phyloP scores from a whole-genome alignment of 2,329 filamentous ascomycete species.

The Magnaporthiopsis rhizophila region DNA sequence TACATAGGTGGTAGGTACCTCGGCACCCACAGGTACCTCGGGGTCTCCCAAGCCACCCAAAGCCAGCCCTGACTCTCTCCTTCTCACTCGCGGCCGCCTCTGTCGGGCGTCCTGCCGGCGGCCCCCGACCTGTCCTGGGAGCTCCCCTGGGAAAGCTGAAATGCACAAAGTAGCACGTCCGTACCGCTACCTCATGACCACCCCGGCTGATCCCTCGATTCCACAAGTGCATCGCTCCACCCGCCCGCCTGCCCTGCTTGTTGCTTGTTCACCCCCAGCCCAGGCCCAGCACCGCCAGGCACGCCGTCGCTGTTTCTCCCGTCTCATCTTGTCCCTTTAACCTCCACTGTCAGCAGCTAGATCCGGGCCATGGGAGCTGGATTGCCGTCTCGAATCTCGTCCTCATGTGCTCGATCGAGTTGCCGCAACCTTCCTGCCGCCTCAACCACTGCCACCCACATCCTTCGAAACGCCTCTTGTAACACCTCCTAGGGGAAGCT shows the following conservation, averaged over 20 bases:
- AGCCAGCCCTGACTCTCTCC: conserved; percentile 8
- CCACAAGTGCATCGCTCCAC: conserved; percentile 1
- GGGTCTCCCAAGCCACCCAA: conserved; percentile 8
- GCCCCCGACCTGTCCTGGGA: not conserved
- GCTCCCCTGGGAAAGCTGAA: not conserved
- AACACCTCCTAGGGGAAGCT: conserved; percentile 31
- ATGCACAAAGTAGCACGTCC: not conserved
- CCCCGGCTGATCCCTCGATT: conserved; percentile 4
- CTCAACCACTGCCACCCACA: conserved; percentile 15
- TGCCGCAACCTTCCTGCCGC: not conserved
- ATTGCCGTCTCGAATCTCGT: not conserved
- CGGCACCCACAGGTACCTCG: not conserved
- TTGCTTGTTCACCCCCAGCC: not conserved
- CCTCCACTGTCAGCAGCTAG: not conserved
- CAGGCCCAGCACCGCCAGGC: not conserved
- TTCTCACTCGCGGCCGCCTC: not conserved
- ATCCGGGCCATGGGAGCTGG: not conserved
- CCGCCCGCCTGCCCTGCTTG: not conserved
- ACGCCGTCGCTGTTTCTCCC: not conserved
- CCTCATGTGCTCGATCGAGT: not conserved
- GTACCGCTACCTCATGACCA: not conserved
- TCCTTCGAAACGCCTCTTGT: conserved; percentile 36
- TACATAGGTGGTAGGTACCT: no score
- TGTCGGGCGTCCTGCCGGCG: not conserved
- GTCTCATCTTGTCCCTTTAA: not conserved